A percentile compares a stretch with the other conserved stretches of the same genome.
These are phyloP conservation scores for Coemansia sp. DNA, from an alignment of 192 early-diverging fungal genomes.

Conservation along the genomic window DNA sequence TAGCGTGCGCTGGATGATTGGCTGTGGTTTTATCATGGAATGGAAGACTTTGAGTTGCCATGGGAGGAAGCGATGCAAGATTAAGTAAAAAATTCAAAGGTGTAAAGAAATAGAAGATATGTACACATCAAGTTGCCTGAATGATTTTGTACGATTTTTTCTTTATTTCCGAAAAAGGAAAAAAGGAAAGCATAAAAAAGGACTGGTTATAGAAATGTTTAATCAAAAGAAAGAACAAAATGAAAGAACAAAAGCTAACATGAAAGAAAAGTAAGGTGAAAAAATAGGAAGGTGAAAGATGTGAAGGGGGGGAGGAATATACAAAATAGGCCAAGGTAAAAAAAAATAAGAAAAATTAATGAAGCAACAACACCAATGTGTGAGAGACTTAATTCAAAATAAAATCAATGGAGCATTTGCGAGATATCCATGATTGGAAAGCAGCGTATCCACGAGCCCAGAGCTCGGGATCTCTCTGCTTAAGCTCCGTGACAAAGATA, in stretches of 20 bases:
- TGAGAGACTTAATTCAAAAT: constrained; percentile 35
- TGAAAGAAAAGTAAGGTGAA: too few species aligned
- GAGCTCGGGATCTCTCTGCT: constrained; percentile 32
- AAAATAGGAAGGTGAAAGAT: background rate
- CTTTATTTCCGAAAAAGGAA: background rate
- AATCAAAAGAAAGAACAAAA: background rate
- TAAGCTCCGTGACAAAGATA: constrained; percentile 52
- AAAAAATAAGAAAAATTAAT: constrained; percentile 1
- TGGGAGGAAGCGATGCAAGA: background rate
- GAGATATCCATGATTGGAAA: constrained; percentile 40
- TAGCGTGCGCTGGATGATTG: too few species aligned
- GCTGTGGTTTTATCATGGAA: background rate
- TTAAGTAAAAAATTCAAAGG: background rate
- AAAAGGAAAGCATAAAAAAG: background rate
- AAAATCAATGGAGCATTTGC: constrained; percentile 48
- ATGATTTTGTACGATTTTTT: too few species aligned
- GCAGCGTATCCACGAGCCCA: constrained; percentile 34
- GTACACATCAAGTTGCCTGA: too few species aligned
- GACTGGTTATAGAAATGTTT: background rate
- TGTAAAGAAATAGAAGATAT: background rate
- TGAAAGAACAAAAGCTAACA: background rate
- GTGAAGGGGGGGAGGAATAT: constrained; percentile 10
- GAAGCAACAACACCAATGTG: too few species aligned
- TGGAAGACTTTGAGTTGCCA: background rate
- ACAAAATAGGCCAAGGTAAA: background rate